These are phyloP conservation scores for Mycena crocata DNA, from an alignment of 768 basidiomycete genomes.

Conservation along the genomic window DNA sequence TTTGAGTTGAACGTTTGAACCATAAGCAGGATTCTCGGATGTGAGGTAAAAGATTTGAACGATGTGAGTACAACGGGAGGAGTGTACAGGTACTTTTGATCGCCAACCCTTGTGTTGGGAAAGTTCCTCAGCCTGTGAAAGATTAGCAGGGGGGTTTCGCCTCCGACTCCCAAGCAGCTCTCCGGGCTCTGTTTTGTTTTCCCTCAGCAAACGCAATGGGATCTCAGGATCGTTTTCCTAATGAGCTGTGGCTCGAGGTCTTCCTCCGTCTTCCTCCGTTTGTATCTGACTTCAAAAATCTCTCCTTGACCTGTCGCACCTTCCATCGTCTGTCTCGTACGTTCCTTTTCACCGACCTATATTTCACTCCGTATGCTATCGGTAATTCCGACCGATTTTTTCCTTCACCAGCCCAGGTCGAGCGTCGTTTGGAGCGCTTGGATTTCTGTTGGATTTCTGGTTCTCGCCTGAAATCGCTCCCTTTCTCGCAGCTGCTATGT, in stretches of 20 bases:
- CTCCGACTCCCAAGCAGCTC: too few species aligned
- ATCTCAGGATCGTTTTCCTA: not conserved
- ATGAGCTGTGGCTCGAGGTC: not conserved
- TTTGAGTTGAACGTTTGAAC: too few species aligned
- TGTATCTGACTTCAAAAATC: not conserved
- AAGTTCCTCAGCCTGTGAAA: too few species aligned
- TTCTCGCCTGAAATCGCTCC: slow-evolving; percentile 8
- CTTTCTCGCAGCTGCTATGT: not conserved
- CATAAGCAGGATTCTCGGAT: too few species aligned
- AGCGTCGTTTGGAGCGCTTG: slow-evolving; percentile 3
- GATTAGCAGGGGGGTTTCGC: too few species aligned
- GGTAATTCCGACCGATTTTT: not conserved
- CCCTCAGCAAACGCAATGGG: too few species aligned
- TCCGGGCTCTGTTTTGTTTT: too few species aligned
- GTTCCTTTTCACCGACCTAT: not conserved
- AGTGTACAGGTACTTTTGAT: too few species aligned
- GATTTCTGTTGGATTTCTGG: slow-evolving; percentile 10
- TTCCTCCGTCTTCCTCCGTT: not conserved
- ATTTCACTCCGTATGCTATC: not conserved
- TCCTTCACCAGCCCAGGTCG: not conserved
- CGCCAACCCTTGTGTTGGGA: too few species aligned
- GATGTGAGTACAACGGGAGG: too few species aligned
- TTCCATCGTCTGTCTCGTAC: not conserved
- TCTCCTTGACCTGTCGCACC: slow-evolving; percentile 5
- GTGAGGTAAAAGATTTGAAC: too few species aligned